phyloP scores from a whole-genome alignment of 441 rosid genomes.

The Brassica hybrid region DNA sequence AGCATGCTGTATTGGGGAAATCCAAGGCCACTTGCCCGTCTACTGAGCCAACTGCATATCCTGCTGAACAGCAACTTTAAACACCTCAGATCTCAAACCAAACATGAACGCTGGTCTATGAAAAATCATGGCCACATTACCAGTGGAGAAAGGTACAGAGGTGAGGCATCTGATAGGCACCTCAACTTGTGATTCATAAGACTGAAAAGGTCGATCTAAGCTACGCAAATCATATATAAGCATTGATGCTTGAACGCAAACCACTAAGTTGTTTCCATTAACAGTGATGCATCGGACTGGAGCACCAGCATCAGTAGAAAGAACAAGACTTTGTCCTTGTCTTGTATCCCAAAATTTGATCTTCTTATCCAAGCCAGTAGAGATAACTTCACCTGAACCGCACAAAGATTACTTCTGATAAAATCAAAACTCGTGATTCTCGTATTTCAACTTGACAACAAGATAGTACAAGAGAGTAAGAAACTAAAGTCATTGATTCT shows the following conservation, averaged over 20 bases:
- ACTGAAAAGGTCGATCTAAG: slow-evolving; percentile 55
- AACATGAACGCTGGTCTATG: too few relatives aligned
- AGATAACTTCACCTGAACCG: slow-evolving; percentile 62
- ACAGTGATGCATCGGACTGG: slow-evolving; percentile 74
- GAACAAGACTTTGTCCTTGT: slow-evolving; percentile 41
- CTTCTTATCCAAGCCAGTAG: slow-evolving; percentile 78
- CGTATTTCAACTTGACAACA: background rate
- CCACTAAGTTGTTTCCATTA: slow-evolving; percentile 63
- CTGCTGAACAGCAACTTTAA: slow-evolving; percentile 49
- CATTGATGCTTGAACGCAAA: slow-evolving; percentile 56
- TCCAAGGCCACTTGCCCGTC: slow-evolving; percentile 85
- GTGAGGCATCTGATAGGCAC: slow-evolving; percentile 65
- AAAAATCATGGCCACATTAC: too few relatives aligned
- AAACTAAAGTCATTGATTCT: too few relatives aligned
- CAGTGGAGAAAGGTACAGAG: slow-evolving; percentile 65
- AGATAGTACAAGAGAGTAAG: background rate
- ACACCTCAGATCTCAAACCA: slow-evolving; percentile 28
- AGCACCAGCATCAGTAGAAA: slow-evolving; percentile 46
- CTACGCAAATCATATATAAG: slow-evolving; percentile 71
- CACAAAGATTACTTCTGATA: background rate
- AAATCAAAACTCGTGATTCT: background rate
- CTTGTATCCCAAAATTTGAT: slow-evolving; percentile 70
- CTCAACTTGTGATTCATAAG: slow-evolving; percentile 54
- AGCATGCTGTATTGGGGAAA: slow-evolving; percentile 51
- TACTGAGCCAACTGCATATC: slow-evolving; percentile 84